Evolutionary conservation across 257 asterid species (phyloP).

Genomic region (Solanum tacnaense): DNA sequence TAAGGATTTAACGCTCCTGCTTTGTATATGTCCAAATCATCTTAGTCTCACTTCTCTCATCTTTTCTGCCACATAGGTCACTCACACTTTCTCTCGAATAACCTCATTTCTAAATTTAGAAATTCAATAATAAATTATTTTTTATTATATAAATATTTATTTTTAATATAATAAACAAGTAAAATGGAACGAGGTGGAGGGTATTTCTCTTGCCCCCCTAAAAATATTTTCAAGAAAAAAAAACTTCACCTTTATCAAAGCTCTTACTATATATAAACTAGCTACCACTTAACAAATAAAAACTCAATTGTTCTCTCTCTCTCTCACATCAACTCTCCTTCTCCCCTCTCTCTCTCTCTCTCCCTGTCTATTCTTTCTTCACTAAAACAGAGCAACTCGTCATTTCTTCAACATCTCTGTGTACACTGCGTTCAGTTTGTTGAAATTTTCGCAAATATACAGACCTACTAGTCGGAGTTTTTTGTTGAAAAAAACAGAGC

Average conservation of each 20-base stretch:
- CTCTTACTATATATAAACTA: neutral
- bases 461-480: neutral
- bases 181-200: too few relatives aligned
- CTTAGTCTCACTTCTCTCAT: accelerated
- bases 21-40: too few relatives aligned
- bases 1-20: accelerated
- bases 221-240: neutral
- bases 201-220: neutral
- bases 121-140: too few relatives aligned
- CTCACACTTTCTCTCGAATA: neutral
- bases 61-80: accelerated
- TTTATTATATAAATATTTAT: too few relatives aligned
- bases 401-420: neutral
- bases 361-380: neutral
- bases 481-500: neutral
- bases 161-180: too few relatives aligned
- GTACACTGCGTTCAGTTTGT: neutral
- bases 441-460: neutral
- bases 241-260: neutral
- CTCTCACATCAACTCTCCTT: neutral
- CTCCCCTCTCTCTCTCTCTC: neutral
- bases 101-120: too few relatives aligned
- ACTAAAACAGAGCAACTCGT: neutral
- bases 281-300: neutral
- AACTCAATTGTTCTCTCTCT: neutral